Base-by-base conservation (phyloP, 148 eudicot genomes). In the Fagopyrum esculentum region DNA sequence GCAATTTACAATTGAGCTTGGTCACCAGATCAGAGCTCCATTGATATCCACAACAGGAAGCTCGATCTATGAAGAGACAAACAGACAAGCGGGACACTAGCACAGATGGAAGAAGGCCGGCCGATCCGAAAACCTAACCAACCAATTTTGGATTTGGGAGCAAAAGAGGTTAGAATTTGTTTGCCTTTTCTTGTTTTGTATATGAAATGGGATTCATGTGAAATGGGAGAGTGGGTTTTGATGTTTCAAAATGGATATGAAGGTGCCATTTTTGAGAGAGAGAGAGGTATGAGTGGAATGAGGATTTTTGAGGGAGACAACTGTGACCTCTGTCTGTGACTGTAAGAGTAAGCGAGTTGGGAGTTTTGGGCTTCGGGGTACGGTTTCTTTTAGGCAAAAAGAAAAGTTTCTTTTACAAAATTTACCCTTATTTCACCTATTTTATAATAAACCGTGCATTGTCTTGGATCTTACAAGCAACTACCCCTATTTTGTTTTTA, bases 181-280 rank as follows among this genome's bases (percentile, higher is more conserved):
- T 70, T 69, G 22, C 43, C 35, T 35, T 68, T 69, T 11, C 13
- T 66, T 66, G 74, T 46, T 26, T 29, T 26, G 45, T 26, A 10
- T 50, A 26, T 66, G 16, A 78, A 54, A 52, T 19, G 46, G 17
- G 48, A 43, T 6, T 29, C 12, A 17, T 44, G 26, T 16, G 9
- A 15, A 35, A 46, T 17, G 74, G 74, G 59, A 35, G 40, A 35
- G 40, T 1, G 40, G 40, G 40, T 2, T 74, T 74, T 74, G 51
- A 64, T 73, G 52, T 72, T 78, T 73, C 61, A 73, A 78, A 78
- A 64, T 59, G 68, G 77, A 54, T 66, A 13, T n/a, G 29, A 30
- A 72, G 77, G 77, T 74, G 45, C 61, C 59, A 48, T 52, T 73
- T 30, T 73, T 73, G 75, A 50, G 17, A 22, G 61, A 30, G 61